Base-by-base conservation (phyloP, 495 filamentous ascomycete species). In the Xeromyces bisporus region DNA sequence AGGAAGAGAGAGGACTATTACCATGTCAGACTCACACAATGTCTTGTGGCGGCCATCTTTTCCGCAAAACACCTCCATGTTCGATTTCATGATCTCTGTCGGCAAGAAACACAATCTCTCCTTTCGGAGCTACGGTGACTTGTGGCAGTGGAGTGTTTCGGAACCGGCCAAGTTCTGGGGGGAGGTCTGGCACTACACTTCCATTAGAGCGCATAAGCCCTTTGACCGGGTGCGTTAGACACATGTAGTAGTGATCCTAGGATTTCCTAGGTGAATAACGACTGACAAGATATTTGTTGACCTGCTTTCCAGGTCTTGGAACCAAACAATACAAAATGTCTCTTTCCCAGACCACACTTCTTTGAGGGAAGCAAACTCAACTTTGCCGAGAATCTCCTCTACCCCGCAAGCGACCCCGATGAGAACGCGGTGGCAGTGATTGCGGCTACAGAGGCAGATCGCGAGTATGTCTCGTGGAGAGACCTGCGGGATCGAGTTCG, bases 361-460 rank as follows among this genome's bases (percentile, higher is more conserved):
- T 97, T 92, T 47, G 50, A 69, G 24, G 78, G 75, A 5, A 71
- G 79, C 12, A 71, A 56, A 28, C 58, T 93, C 33, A 94, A 94
- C 46, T 93, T 93, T 50, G 83, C 85, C 14, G 80, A 93, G 57
- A 94, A 94, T 51, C 64, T 94, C 18, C 67, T 94, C 5, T 92
- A 72, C 47, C 84, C 86, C 3, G 54, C 60, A 9, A 62, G 61
- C 26, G 48, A 64, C 12, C 69, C 72, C 15, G 55, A 69, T 36
- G 68, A 73, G 29, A 56, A 71, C 33, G 49, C 53, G 2, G 43
- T 63, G 12, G 82, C 81, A 14, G 58, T 86, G 15, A 74, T 89
- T 41, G 75, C 71, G 23, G 80, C 65, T 4, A 86, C 80, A 7
- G 82, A 91, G 53, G 66, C 64, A 5, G 58, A 59, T 15, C 60